These are phyloP conservation scores for Cutaneotrichosporon curvatum DNA, from an alignment of 1,284 basidiomycete genomes.

Conservation along the genomic window DNA sequence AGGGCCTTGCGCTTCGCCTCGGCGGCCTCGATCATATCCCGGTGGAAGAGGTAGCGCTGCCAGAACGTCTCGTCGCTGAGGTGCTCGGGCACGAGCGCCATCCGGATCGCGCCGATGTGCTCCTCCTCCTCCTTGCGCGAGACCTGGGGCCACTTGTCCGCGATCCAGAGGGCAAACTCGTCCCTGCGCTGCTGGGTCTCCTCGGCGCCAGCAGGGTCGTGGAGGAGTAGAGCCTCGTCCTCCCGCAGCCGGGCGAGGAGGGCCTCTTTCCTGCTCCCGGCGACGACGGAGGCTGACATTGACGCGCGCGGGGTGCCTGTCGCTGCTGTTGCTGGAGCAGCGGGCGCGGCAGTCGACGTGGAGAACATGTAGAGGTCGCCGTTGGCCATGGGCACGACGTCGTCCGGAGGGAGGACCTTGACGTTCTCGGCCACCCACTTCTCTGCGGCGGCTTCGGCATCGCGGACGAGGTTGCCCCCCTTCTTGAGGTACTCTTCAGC, in stretches of 20 bases:
- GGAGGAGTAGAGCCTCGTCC: slow-evolving; percentile 66
- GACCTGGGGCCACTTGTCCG: slow-evolving; percentile 49
- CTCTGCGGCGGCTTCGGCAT: slow-evolving; percentile 61
- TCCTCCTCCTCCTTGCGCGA: slow-evolving; percentile 44
- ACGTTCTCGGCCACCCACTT: slow-evolving; percentile 64
- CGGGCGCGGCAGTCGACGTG: slow-evolving; percentile 5
- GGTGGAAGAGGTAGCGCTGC: slow-evolving; percentile 86
- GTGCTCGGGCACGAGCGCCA: slow-evolving; percentile 61
- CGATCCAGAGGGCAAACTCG: slow-evolving; percentile 59
- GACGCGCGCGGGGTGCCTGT: slow-evolving; percentile 25
- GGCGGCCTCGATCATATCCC: slow-evolving; percentile 73
- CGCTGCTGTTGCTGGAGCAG: not conserved
- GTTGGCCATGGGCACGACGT: slow-evolving; percentile 54
- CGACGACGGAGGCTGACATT: slow-evolving; percentile 21
- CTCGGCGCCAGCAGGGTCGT: slow-evolving; percentile 64
- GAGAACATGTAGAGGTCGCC: slow-evolving; percentile 70
- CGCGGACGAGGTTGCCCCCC: slow-evolving; percentile 58
- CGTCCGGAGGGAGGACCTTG: slow-evolving; percentile 75
- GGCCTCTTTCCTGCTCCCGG: slow-evolving; percentile 59
- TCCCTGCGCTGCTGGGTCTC: slow-evolving; percentile 49
- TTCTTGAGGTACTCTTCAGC: slow-evolving; percentile 58
- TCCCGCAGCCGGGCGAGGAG: slow-evolving; percentile 65
- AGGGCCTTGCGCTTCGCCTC: slow-evolving; percentile 73
- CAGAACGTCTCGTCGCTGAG: slow-evolving; percentile 71
- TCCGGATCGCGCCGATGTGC: slow-evolving; percentile 56